Base-by-base conservation (phyloP, 2,329 filamentous ascomycete genomes). In the Colletotrichum navitas region DNA sequence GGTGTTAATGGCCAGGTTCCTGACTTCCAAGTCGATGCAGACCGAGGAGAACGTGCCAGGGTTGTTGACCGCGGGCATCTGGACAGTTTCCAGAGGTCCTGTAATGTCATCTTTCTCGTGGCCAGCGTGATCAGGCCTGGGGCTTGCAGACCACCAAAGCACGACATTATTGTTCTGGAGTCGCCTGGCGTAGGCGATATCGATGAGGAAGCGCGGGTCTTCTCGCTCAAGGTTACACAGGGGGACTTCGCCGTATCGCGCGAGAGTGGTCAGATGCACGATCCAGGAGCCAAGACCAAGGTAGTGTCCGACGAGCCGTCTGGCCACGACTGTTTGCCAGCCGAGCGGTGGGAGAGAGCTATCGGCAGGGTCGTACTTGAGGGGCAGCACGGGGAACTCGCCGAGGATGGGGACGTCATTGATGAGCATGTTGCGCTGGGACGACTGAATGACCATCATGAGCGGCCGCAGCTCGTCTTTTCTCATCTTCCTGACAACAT, bases 1-100 rank as follows among this genome's bases (percentile, higher is more conserved):
- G 0, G 97, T 99, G 83, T 99, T 99, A 83, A 99, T 98, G 5
- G 94, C 93, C 18, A 99, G 87, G 78, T 99, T 99, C 56, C 95
- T 93, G 60, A 99, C 90, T 73, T 97, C 94, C 18, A 99, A 83
- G 76, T 99, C 96, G 73, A 99, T 96, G 79, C 96, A 99, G 3
- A 99, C 96, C 0, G 95, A 97, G 1, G 95, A 93, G 80, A 97
- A 99, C 0, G 95, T 97, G 51, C 95, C 95, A 0, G 95, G 93
- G 62, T 94, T 95, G 79, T 99, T 99, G 79, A 97, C 90, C 18
- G 92, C 92, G 0, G 96, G 95, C 94, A 98, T 97, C 71, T 93
- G 91, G 18, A 97, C 93, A 14, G 88, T 92, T 75, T 99, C 95
- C 36, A 98, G 87, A 2, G 93, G 89, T 0, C 93, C 93, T 0